Conservation (phyloP, 805 yeast species). For the Hyphopichia homilentoma region DNA sequence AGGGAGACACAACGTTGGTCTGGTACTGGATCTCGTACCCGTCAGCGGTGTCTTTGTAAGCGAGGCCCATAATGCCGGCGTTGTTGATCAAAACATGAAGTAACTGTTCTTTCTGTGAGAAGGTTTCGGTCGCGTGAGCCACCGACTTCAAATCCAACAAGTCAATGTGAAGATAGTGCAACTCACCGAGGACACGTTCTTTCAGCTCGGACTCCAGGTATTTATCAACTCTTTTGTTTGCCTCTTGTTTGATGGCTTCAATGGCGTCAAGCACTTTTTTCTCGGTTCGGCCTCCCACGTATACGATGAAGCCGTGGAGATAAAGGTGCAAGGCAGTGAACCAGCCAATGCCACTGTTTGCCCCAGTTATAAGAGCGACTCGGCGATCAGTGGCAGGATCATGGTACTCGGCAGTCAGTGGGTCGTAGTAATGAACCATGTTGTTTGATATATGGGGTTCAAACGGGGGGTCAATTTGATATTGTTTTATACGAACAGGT, state of each 20-base stretch:
- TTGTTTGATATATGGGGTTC: too few species aligned
- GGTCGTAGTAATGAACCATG: conserved; percentile 26
- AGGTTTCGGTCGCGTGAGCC: conserved; percentile 21
- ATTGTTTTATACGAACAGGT: too few species aligned
- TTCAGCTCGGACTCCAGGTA: conserved; percentile 8
- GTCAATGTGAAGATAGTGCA: conserved; percentile 54
- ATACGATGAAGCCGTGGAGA: conserved; percentile 36
- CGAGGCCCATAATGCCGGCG: conserved; percentile 42
- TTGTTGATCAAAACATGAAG: conserved; percentile 35
- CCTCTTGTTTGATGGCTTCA: conserved; percentile 29
- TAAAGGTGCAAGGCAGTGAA: conserved; percentile 36
- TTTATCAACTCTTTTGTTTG: conserved; percentile 15
- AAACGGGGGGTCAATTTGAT: too few species aligned
- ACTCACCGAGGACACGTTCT: conserved; percentile 42
- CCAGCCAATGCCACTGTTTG: conserved; percentile 40
- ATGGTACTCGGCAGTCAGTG: conserved; percentile 24
- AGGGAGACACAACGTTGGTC: conserved; percentile 33
- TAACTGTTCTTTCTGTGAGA: conserved; percentile 19
- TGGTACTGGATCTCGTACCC: conserved; percentile 39
- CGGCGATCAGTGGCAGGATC: conserved; percentile 22
- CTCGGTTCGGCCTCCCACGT: conserved; percentile 34
- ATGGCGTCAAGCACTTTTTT: conserved; percentile 29
- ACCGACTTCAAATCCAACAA: conserved; percentile 36
- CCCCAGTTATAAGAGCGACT: conserved; percentile 37
- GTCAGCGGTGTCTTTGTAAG: conserved; percentile 31